Base-by-base conservation (phyloP, 768 basidiomycete species). In the Tricholoma terreum region DNA sequence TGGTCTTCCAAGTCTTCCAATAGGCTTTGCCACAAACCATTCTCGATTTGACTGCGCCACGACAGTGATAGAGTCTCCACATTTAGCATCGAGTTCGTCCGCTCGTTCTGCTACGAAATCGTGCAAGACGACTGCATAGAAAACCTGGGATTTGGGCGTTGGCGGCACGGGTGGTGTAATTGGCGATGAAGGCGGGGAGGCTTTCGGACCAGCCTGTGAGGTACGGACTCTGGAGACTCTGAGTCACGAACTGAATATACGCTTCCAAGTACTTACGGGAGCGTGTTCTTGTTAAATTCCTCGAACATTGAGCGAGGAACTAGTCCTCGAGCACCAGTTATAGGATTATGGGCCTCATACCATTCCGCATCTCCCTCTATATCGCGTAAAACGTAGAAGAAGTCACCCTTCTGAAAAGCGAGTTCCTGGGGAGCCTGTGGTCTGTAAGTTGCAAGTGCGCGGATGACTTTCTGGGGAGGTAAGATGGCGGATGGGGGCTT, bases 1-100 rank as follows among this genome's bases (percentile, higher is more conserved):
- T 0, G 97, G 97, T 54, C 95, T 89, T 30, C 97, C 96, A 17
- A 99, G 83, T 55, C 85, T 82, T 38, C 94, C 94, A 65, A 99
- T 99, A 11, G 96, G 94, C 73, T 99, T 99, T 24, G 97, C 97
- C 49, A 99, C 97, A 71, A 98, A 98, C 97, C 97, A 99, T 71
- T 99, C 97, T 61, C 94, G 92, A 68, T 98, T 99, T n/a, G 95
- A 98, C 71, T 98, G 97, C 0, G 97, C 97, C 56, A 98, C 97
- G 58, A 99, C 93, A 15, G 95, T 90, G 68, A 99, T 92, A 7
- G 92, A 82, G 66, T 99, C 97, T 34, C 95, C 96, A 0, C 87
- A 84, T 66, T 90, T 94, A 1, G 96, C 96, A 59, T 96, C 95
- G 46, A 99, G 85, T 67, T 99, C 97, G 69, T 99, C 97, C 4